Evolutionary conservation across 495 filamentous ascomycete genomes (phyloP).

Genomic region (Cudoniella acicularis): DNA sequence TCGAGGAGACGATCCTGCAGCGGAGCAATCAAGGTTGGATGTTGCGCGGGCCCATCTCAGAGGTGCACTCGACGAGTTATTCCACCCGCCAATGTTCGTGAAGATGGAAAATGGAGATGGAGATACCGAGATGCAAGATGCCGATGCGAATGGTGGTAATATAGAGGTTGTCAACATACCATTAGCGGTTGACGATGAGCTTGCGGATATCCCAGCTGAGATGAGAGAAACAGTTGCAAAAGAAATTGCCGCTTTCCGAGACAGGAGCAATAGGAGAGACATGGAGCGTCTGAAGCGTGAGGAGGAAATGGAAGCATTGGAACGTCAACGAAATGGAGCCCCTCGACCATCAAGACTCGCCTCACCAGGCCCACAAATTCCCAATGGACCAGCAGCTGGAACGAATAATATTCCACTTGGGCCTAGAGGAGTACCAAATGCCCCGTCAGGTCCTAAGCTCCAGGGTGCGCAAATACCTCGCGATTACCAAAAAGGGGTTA

Average conservation of each 20-base stretch:
- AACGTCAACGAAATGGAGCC: conserved; percentile 68
- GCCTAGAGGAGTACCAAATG: conserved; percentile 66
- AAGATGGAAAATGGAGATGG: conserved; percentile 53
- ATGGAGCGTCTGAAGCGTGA: conserved; percentile 81
- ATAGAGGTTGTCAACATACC: conserved; percentile 89
- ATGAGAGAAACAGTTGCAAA: conserved; percentile 95
- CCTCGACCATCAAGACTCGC: conserved; percentile 62
- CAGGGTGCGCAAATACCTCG: conserved; percentile 64
- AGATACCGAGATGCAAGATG: conserved; percentile 69
- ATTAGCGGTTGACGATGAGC: conserved; percentile 84
- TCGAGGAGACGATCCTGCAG: conserved; percentile 59
- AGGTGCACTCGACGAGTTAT: conserved; percentile 63
- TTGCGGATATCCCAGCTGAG: conserved; percentile 92
- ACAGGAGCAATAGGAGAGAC: conserved; percentile 82
- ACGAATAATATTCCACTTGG: conserved; percentile 85
- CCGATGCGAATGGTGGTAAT: conserved; percentile 51
- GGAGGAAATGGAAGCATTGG: conserved; percentile 87
- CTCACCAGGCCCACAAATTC: conserved; percentile 54
- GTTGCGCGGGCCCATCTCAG: conserved; percentile 60
- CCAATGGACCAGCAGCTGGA: conserved; percentile 64
- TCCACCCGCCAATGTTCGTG: conserved; percentile 58
- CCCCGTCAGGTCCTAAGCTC: conserved; percentile 69
- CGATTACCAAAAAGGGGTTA: conserved; percentile 77
- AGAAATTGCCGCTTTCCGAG: conserved; percentile 91
- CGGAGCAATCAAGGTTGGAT: conserved; percentile 63